phyloP scores from a whole-genome alignment of 2,329 filamentous ascomycete species.

The Fusarium beomiforme region DNA sequence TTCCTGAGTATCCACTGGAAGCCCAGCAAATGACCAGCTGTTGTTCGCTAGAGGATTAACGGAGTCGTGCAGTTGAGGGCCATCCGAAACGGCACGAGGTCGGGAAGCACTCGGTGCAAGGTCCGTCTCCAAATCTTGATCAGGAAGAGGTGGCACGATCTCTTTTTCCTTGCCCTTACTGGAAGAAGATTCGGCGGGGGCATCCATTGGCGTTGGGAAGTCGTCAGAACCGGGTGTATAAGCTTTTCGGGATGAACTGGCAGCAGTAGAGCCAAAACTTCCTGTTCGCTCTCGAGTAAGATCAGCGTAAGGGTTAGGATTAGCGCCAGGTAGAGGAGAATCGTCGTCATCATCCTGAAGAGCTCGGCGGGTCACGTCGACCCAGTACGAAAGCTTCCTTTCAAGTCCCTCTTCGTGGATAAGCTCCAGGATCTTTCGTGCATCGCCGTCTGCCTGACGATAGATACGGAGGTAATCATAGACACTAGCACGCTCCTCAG shows the following conservation, averaged over 20 bases:
- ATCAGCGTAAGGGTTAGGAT: not conserved
- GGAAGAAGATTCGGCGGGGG: conserved; percentile 6
- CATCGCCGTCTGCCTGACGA: conserved; percentile 68
- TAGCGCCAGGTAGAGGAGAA: not conserved
- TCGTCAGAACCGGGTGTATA: conserved; percentile 41
- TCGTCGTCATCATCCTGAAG: conserved; percentile 22
- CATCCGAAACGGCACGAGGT: conserved; percentile 67
- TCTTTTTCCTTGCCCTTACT: conserved; percentile 34
- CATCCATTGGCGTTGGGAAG: conserved; percentile 22
- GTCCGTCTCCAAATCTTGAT: conserved; percentile 10
- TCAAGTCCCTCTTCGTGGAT: conserved; percentile 69
- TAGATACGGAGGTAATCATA: conserved; percentile 63
- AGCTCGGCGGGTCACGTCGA: conserved; percentile 59
- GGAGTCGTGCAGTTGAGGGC: conserved; percentile 55
- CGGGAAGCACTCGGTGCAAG: conserved; percentile 45
- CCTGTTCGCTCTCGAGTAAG: conserved; percentile 18
- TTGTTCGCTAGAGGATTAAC: conserved; percentile 67
- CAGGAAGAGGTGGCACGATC: conserved; percentile 5
- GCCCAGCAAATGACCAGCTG: conserved; percentile 66
- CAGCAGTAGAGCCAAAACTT: conserved; percentile 39
- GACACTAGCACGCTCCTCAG: conserved; percentile 40
- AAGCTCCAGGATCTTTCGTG: conserved; percentile 66
- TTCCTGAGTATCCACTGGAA: conserved; percentile 45
- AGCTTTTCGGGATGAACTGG: conserved; percentile 38
- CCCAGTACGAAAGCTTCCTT: conserved; percentile 68